Base-by-base conservation (phyloP, 441 rosid species). In the Flueggea neowawraea region DNA sequence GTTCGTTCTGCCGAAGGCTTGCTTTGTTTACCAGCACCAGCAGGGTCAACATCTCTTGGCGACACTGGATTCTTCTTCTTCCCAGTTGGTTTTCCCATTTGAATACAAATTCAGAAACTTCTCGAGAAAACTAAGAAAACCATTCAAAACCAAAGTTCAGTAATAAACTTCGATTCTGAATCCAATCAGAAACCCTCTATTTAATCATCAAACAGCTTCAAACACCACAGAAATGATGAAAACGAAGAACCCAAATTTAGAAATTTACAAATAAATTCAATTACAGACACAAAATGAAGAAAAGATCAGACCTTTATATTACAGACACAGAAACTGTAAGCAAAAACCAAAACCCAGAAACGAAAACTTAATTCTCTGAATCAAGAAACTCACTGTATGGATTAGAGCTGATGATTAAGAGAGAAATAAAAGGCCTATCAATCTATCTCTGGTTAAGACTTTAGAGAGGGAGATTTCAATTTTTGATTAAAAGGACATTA, bases 21-120 rank as follows among this genome's bases (percentile, higher is more conserved):
- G 65, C 66, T 65, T 6, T 60, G 69, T 66, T 80, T 77, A 60
- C 73, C 69, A 50, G 49, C 41, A 36, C 41, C 45, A 41, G 70
- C 71, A 41, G 50, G 12, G 17, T 75, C 82, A 6, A 69, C 69
- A 54, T 66, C 47, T 56, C 69, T 79, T 17, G 79, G 74, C 22
- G 82, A 70, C 31, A 15, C 72, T 31, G 75, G 77, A 41, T 1
- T 64, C 78, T 80, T 86, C 97, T 91, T 94, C 84, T 82, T 90
- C 64, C 90, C 98, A n/a, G 88, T 73, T 6, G 99, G 97, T 76
- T 94, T 94, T 55, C 98, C 98, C 98, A 93, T 90, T 52, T 58
- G 13, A 55, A 31, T 48, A 57, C 17, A 45, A 51, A 33, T 33
- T 50, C 13, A n/a, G 28, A 22, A 22, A 22, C 28, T 22, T 22